These are phyloP conservation scores for Eimeria falciformis DNA, from an alignment of 169 alveolate species.

Conservation along the genomic window DNA sequence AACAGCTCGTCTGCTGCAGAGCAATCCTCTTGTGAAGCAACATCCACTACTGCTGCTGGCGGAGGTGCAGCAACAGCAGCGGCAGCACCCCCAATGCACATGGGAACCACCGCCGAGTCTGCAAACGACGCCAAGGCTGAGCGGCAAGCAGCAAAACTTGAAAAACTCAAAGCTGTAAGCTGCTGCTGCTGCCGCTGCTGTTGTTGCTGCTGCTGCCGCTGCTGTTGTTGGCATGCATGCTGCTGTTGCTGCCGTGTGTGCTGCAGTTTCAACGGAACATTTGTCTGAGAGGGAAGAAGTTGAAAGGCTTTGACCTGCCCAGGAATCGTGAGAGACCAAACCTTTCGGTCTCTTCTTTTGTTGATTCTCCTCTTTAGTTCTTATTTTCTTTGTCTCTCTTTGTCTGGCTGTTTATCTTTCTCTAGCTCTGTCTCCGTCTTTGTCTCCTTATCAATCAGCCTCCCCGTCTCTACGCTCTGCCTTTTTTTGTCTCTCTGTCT, in stretches of 20 bases:
- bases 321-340: slow-evolving; percentile 48
- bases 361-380: too few species aligned
- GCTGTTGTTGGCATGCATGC: neutral
- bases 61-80: slow-evolving; percentile 16
- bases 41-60: slow-evolving; percentile 27
- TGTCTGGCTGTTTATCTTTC: too few species aligned
- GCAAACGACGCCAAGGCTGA: slow-evolving; percentile 5
- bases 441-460: too few species aligned
- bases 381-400: too few species aligned
- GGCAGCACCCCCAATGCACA: neutral
- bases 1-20: neutral
- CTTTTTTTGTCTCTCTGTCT: too few species aligned
- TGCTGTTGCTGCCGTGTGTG: neutral
- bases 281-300: slow-evolving; percentile 31
- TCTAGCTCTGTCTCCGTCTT: neutral
- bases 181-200: slow-evolving; percentile 24
- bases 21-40: neutral
- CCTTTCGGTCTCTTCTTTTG: too few species aligned
- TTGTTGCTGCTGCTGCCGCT: neutral
- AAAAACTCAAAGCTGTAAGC: neutral
- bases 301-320: slow-evolving; percentile 42
- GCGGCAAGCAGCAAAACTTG: neutral
- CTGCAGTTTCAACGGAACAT: slow-evolving; percentile 18
- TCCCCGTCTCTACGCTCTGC: too few species aligned
- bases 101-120: neutral